A percentile compares a stretch with the other conserved stretches of the same genome.
Evolutionary conservation across 2,329 filamentous ascomycete genomes (phyloP).

Genomic region (Salinomyces thailandicus): DNA sequence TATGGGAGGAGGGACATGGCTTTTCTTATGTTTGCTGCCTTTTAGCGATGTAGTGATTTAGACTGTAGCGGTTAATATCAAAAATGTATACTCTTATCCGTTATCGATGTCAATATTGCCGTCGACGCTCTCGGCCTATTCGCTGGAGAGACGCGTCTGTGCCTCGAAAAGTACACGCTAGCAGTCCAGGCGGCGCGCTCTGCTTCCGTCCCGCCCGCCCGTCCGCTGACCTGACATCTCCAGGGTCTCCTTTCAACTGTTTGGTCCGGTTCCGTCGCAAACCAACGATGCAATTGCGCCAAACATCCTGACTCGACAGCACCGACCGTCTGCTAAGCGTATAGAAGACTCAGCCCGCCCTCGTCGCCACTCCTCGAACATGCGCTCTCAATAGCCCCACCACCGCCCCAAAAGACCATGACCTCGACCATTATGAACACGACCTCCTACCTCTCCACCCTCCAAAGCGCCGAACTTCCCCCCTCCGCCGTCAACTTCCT

Average conservation of each 20-base stretch:
- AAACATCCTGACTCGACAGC: not conserved
- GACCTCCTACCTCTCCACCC: conserved; percentile 8
- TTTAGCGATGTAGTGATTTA: not conserved
- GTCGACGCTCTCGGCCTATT: too few species aligned
- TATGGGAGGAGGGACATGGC: not conserved
- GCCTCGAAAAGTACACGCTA: too few species aligned
- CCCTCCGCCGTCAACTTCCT: conserved; percentile 45
- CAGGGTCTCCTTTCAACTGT: not conserved
- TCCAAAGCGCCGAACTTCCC: conserved; percentile 46
- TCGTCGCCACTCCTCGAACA: not conserved
- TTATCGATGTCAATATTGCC: not conserved
- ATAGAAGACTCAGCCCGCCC: not conserved
- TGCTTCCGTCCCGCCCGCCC: too few species aligned
- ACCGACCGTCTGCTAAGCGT: not conserved
- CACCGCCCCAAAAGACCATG: not conserved
- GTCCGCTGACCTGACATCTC: not conserved
- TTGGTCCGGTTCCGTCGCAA: not conserved
- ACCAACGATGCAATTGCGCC: not conserved
- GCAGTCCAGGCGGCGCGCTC: too few species aligned
- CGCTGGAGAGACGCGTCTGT: not conserved
- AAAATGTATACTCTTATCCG: not conserved
- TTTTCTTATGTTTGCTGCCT: not conserved
- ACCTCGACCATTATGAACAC: conserved; percentile 5
- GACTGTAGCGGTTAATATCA: not conserved
- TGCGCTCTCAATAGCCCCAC: not conserved